phyloP scores from a whole-genome alignment of 495 filamentous ascomycete species.

The Penicillium arizonense region DNA sequence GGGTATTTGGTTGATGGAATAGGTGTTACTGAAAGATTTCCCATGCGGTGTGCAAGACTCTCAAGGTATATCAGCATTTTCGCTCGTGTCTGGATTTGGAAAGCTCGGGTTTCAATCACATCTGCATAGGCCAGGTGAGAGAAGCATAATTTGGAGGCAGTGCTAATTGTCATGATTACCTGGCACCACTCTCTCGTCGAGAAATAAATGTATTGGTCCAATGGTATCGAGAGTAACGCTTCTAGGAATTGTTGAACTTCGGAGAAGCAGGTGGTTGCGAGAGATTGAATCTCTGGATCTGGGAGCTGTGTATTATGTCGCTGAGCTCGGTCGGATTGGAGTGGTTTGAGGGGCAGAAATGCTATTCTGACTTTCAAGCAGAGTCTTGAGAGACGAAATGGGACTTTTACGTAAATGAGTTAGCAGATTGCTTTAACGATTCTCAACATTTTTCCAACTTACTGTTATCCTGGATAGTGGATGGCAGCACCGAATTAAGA shows the following conservation, averaged over 20 bases:
- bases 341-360: not conserved
- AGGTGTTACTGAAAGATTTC: not conserved
- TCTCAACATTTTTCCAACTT: no score
- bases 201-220: not conserved
- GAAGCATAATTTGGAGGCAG: not conserved
- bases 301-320: no score
- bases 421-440: no score
- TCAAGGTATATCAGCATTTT: slow-evolving; percentile 1
- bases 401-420: no score
- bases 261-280: not conserved
- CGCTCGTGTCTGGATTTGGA: not conserved
- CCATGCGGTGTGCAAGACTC: not conserved
- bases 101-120: not conserved
- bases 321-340: not conserved
- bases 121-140: not conserved
- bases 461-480: no score
- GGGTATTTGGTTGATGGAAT: not conserved
- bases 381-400: no score
- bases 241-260: not conserved
- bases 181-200: not conserved
- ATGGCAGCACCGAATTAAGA: no score
- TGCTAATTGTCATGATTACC: not conserved
- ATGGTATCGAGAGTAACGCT: not conserved
- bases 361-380: not conserved
- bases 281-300: no score